Base-by-base conservation (phyloP, 208 protist genomes). In the Porcisia deanei region DNA sequence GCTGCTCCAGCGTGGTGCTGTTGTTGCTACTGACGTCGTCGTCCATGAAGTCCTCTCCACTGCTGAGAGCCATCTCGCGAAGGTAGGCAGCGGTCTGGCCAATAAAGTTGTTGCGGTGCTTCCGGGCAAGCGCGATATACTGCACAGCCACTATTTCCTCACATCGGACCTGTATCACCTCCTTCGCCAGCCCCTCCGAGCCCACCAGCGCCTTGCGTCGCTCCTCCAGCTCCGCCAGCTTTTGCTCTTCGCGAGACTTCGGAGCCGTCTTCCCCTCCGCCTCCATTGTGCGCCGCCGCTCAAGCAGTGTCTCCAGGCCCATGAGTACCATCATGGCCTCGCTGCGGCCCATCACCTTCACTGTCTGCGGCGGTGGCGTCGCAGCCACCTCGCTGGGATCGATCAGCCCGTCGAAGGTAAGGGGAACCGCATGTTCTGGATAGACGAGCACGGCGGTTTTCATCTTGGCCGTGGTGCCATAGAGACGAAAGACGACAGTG, bases 261-360 rank as follows among this genome's bases (percentile, higher is more conserved):
- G 81, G 75, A 30, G 67, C 3, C 10, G 30, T 76, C 58, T 80
- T 76, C 14, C 72, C 76, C 0, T 77, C 49, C 53, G 69, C 72
- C 71, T 85, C 78, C 71, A 87, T 74, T 53, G 61, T 60, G 5
- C 83, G 76, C 22, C 77, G 86, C 34, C 92, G 88, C 83, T 97
- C 90, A 34, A 94, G 82, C 81, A 97, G 68, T 67, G 85, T 85
- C 84, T 95, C 91, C 20, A 97, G 86, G 5, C 85, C 88, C 63
- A 97, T 92, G 18, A 97, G 82, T 60, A 97, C 85, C 68, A 88
- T 87, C 84, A 94, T 89, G 18, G 88, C 93, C 81, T 95, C 93
- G 14, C 87, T 83, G 14, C 87, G 83, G 45, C 65, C 75, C 88
- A 95, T 91, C 39, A 75, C 67, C 80, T 92, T 92, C 39, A 92